Evolutionary conservation across 805 yeast genomes (phyloP), one percentile per base, ranked within the genome.

Genomic region (Zygoascus tannicola): DNA sequence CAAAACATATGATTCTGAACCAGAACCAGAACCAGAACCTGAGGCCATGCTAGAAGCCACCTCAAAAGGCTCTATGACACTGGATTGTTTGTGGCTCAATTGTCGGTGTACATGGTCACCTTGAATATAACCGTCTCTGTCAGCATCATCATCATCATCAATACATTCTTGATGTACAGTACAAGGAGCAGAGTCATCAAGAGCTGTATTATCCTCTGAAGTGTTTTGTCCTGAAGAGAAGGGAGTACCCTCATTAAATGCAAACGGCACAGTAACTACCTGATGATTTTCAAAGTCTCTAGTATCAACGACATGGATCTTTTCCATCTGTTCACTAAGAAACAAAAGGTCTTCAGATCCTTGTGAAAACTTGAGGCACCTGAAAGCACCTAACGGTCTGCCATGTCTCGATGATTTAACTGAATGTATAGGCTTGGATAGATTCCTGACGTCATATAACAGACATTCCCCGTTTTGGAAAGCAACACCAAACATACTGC

Each of bases 391-490:
- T 43, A 64, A 62, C 22, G 68, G 38, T 57, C 53, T 56, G n/a
- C 46, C 65, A 3, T 73, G 60, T 32, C 73, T 65, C 38, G 70
- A 69, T 14, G 67, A 57, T 47, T 62, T 68, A 52, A 73, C 66
- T 23, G 70, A 45, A 12, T 54, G 45, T 33, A 64, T 47, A 14
- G 67, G 66, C 21, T 38, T 21, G 15, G 38, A 54, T 43, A 77
- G 58, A 48, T 79, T 80, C 50, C 97, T 67, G 5, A 83, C 59
- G 60, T 88, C 97, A 58, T 80, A 88, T 5, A 88, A 64, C 49
- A 79, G 68, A 47, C 90, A 79, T 18, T 76, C 66, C 4, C 97
- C 97, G 57, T 84, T 87, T 62, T 88, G 95, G 59, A 86, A 86
- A 20, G 87, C 80, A 0, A 84, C 78, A 1, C 92, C 79, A 58